Evolutionary conservation across 176 grass and related monocot genomes (phyloP), one percentile per base, ranked within the genome.

Genomic region (Microstegium vimineum): DNA sequence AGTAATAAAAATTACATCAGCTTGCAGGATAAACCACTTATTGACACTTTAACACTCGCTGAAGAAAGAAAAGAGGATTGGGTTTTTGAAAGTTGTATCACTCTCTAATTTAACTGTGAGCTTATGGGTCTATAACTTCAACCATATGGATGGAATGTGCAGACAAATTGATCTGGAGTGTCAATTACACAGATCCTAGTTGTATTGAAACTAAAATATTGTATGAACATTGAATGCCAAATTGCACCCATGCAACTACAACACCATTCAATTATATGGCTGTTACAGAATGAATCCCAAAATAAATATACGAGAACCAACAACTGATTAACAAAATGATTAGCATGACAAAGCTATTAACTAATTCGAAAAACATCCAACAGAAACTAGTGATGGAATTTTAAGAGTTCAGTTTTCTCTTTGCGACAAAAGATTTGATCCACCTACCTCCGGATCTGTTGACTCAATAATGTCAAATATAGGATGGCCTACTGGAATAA

Each of bases 401-500:
- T 22, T n/a, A 59, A 59, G 54, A 41, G 10, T 42, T 54, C 32
- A 15, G 33, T 89, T 60, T 60, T 60, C 10, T 26, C 56, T 60
- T 26, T 26, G 9, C 4, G 2, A 60, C n/a, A 12, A 60, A 60
- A 60, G n/a, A 60, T 60, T 12, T 64, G 68, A 76, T 63, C 66
- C 81, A 81, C 66, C 83, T 98, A 94, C 95, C 88, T 98, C 95
- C 8, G 95, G 92, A 91, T 90, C 90, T 59, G 95, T 98, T 77
- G 95, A 94, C 62, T 98, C 94, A 13, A 98, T 94, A 28, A 94
- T 66, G 78, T 98, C 90, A 9, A 98, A 98, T 90, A 98, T 94
- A 57, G 95, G 95, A 83, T 93, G 95, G 10, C 84, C 95, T 38
- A 98, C 46, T 68, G 92, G 95, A 69, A 98, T 73, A 72, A 94